These are phyloP conservation scores for Aspergillus fijiensis DNA, from an alignment of 2,329 filamentous ascomycete species.

Conservation along the genomic window DNA sequence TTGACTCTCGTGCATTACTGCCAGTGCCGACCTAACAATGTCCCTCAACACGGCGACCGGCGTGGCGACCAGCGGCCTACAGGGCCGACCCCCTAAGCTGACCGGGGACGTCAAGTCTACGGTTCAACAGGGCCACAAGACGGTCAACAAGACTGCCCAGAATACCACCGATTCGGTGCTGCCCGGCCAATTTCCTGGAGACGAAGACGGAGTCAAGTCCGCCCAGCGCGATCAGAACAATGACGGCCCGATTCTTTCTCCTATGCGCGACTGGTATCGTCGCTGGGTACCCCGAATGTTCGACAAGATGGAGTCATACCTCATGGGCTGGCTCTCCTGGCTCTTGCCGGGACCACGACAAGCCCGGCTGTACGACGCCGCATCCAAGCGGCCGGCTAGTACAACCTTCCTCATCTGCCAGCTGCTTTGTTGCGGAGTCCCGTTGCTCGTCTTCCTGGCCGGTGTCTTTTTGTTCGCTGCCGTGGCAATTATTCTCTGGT, in stretches of 20 bases:
- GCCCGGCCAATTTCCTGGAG: conserved; percentile 30
- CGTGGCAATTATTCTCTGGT: conserved; percentile 33
- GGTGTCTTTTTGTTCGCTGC: conserved; percentile 35
- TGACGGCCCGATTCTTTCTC: conserved; percentile 19
- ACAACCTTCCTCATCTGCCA: conserved; percentile 36
- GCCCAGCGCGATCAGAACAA: conserved; percentile 10
- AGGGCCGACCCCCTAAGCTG: conserved; percentile 18
- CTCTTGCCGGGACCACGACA: conserved; percentile 30
- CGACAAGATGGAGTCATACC: conserved; percentile 28
- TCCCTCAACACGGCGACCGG: conserved; percentile 27
- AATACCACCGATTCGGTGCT: conserved; percentile 21
- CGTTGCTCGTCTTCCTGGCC: conserved; percentile 34
- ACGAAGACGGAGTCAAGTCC: conserved; percentile 14
- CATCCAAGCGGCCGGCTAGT: conserved; percentile 31
- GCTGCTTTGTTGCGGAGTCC: conserved; percentile 35
- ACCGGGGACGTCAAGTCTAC: conserved; percentile 18
- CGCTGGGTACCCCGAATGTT: conserved; percentile 24
- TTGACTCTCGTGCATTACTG: background rate
- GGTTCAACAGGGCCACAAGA: conserved; percentile 16
- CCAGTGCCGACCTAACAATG: conserved; percentile 16
- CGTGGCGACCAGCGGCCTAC: conserved; percentile 3
- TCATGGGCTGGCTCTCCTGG: conserved; percentile 25
- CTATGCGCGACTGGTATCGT: conserved; percentile 19
- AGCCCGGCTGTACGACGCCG: conserved; percentile 29
- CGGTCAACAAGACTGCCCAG: conserved; percentile 19